Evolutionary conservation across 2,329 filamentous ascomycete species (phyloP).

Genomic region (Monosporascus sp.): DNA sequence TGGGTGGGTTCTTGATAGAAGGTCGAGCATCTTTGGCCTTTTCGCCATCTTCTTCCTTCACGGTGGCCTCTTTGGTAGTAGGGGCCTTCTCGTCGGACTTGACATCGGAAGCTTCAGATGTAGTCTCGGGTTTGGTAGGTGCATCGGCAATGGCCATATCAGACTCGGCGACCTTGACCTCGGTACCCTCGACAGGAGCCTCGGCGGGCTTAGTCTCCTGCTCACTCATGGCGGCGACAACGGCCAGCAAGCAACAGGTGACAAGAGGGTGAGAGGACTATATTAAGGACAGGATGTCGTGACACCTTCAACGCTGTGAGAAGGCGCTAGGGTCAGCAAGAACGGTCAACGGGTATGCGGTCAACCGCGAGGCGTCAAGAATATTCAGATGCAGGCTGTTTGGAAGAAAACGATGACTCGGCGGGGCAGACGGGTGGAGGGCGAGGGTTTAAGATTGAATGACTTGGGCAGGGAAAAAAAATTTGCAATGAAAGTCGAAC

Average conservation of each 20-base stretch:
- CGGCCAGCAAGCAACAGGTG: neutral
- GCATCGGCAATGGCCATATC: conserved; percentile 16
- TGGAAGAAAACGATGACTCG: neutral
- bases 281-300: too few species aligned
- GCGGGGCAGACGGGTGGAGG: neutral
- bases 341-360: too few species aligned
- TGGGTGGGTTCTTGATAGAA: conserved; percentile 15
- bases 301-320: neutral
- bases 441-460: neutral
- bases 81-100: neutral
- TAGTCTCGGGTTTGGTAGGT: conserved; percentile 19
- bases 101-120: conserved; percentile 7
- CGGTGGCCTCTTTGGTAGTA: conserved; percentile 10
- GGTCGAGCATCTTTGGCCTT: conserved; percentile 3
- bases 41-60: conserved; percentile 21
- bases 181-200: conserved; percentile 14
- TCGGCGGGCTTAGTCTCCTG: conserved; percentile 35
- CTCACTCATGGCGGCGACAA: conserved; percentile 26
- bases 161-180: conserved; percentile 1
- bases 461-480: neutral
- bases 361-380: too few species aligned
- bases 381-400: neutral
- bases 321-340: neutral
- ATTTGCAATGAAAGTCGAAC: neutral
- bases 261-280: too few species aligned